phyloP scores from a whole-genome alignment of 2,329 filamentous ascomycete species.

The Aspergillus japonicus region DNA sequence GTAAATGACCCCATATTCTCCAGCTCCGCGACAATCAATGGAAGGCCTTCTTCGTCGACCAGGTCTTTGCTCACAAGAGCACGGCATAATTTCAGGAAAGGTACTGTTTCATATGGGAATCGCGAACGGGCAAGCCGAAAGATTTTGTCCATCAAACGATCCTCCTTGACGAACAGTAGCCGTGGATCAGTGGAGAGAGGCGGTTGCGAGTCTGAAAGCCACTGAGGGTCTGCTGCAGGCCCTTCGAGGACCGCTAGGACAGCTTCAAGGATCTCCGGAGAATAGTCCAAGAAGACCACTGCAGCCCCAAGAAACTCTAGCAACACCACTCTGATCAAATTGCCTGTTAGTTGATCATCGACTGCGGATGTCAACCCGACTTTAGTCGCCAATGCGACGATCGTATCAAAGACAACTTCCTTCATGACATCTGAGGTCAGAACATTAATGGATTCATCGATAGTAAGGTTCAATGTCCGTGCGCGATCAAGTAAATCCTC shows the following conservation, averaged over 20 bases:
- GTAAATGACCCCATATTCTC: constrained; percentile 72
- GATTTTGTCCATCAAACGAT: constrained; percentile 55
- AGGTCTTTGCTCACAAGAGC: constrained; percentile 55
- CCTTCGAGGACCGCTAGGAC: constrained; percentile 64
- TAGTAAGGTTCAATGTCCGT: constrained; percentile 35
- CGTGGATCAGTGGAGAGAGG: constrained; percentile 39
- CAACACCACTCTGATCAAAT: constrained; percentile 63
- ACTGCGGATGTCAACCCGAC: constrained; percentile 50
- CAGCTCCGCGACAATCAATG: constrained; percentile 62
- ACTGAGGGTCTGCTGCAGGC: constrained; percentile 21
- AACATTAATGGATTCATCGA: constrained; percentile 49
- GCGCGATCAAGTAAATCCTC: constrained; percentile 50
- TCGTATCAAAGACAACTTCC: constrained; percentile 50
- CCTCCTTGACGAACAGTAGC: constrained; percentile 58
- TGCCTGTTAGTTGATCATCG: constrained; percentile 56
- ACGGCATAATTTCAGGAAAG: constrained; percentile 71
- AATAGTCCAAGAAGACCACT: constrained; percentile 68
- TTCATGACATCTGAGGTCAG: constrained; percentile 49
- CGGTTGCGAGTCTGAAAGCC: constrained; percentile 17
- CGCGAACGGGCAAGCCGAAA: constrained; percentile 70
- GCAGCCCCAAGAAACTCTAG: constrained; percentile 70
- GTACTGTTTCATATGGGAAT: constrained; percentile 81
- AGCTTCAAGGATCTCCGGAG: constrained; percentile 66
- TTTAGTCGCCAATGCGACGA: constrained; percentile 46
- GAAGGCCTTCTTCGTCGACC: constrained; percentile 48